Percentiles rank a stretch among this genome's conserved stretches.
phyloP scores from a whole-genome alignment of 2,329 filamentous ascomycete genomes.

The Fusarium sp. region DNA sequence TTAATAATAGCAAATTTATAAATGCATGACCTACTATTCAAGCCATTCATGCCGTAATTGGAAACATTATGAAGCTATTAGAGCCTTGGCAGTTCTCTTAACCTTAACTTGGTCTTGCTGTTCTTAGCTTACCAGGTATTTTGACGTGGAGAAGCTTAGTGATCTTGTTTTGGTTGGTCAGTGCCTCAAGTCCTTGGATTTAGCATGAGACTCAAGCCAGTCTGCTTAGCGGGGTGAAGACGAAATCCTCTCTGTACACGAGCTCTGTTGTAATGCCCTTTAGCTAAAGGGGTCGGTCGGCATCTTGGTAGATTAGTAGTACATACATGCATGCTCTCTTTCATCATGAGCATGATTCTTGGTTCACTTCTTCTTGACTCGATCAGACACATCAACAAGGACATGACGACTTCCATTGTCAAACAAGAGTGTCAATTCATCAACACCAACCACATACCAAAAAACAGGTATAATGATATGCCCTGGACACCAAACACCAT shows the following conservation, averaged over 20 bases:
- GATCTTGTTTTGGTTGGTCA: slow-evolving; percentile 24
- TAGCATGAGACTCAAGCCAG: slow-evolving; percentile 1
- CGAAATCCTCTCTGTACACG: neutral
- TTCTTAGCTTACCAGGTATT: slow-evolving; percentile 1
- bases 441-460: slow-evolving; percentile 30
- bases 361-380: neutral
- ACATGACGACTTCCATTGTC: neutral
- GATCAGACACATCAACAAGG: neutral
- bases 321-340: neutral
- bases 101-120: neutral
- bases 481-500: slow-evolving; percentile 52
- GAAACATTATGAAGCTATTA: neutral
- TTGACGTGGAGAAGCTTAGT: neutral
- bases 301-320: neutral
- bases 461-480: slow-evolving; percentile 53
- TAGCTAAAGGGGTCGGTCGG: neutral
- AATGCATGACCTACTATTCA: neutral
- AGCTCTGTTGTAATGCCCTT: slow-evolving; percentile 6
- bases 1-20: neutral
- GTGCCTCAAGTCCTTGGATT: slow-evolving; percentile 7
- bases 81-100: neutral
- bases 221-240: slow-evolving; percentile 24
- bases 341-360: neutral
- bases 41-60: slow-evolving; percentile 1
- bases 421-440: slow-evolving; percentile 25